Evolutionary conservation across 2,329 filamentous ascomycete species (phyloP).

Genomic region (Lasiodiplodia citricola): DNA sequence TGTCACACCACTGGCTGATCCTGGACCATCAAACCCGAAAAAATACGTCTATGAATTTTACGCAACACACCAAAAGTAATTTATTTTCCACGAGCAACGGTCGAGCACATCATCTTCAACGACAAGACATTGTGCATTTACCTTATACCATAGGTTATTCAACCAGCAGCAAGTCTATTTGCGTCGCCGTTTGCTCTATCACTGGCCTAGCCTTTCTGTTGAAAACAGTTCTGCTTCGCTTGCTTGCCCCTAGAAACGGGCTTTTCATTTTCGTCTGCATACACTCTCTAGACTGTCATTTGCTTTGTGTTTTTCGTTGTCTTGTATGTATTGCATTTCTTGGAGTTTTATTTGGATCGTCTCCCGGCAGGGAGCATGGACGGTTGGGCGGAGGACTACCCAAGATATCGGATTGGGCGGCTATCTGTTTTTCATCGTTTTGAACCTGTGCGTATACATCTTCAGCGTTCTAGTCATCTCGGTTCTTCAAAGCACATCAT

Average conservation of each 20-base stretch:
- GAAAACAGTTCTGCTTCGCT: not conserved
- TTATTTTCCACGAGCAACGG: not conserved
- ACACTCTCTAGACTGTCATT: not conserved
- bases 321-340: not conserved
- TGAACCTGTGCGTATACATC: not conserved
- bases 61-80: not conserved
- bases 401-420: not conserved
- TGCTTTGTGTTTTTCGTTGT: not conserved
- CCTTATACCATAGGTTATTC: not conserved
- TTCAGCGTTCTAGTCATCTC: not conserved
- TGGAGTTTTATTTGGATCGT: not conserved
- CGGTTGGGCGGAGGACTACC: not conserved
- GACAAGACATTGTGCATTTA: not conserved
- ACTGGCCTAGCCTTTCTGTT: not conserved
- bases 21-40: not conserved
- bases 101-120: not conserved
- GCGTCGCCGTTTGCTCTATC: not conserved
- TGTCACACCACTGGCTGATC: not conserved
- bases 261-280: not conserved
- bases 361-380: not conserved
- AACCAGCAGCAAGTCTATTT: not conserved
- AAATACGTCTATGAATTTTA: not conserved
- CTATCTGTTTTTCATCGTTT: not conserved
- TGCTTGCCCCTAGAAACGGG: not conserved
- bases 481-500: not conserved